A percentile compares a stretch with the other conserved stretches of the same genome.
Evolutionary conservation across 2,329 filamentous ascomycete genomes (phyloP).

Genomic region (Penicillium glabrum): DNA sequence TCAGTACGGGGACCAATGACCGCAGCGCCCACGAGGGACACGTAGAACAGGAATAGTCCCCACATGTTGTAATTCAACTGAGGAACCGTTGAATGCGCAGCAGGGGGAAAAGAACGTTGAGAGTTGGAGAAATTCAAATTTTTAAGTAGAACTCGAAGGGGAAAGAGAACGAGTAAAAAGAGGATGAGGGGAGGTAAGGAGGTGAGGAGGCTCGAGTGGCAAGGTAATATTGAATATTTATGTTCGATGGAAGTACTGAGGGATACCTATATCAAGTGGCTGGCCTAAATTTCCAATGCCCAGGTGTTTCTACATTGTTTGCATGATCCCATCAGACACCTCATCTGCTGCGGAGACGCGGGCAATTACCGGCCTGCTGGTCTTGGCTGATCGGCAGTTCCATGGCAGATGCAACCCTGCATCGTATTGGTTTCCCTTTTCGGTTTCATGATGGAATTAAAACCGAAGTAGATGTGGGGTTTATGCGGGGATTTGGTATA

Average conservation of each 20-base stretch:
- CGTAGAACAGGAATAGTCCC: conserved; percentile 25
- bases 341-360: not conserved
- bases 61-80: conserved; percentile 23
- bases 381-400: conserved; percentile 16
- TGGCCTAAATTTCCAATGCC: not conserved
- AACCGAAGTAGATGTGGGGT: not conserved
- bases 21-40: conserved; percentile 30
- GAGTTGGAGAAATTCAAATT: not conserved
- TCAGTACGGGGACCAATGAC: conserved; percentile 17
- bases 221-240: conserved; percentile 14
- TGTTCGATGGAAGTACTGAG: not conserved
- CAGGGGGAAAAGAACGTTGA: not conserved
- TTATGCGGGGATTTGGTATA: not conserved
- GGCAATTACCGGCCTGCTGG: conserved; percentile 11
- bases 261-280: not conserved
- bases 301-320: not conserved
- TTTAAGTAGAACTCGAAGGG: not conserved
- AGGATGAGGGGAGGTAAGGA: not conserved
- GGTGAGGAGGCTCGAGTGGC: not conserved
- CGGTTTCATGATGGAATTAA: not conserved
- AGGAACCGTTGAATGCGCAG: conserved; percentile 3
- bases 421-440: not conserved
- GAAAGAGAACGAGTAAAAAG: not conserved
- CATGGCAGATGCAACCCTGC: not conserved
- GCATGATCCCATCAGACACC: not conserved